phyloP scores from a whole-genome alignment of 2,329 filamentous ascomycete species.

The Pseudogymnoascus sp. region DNA sequence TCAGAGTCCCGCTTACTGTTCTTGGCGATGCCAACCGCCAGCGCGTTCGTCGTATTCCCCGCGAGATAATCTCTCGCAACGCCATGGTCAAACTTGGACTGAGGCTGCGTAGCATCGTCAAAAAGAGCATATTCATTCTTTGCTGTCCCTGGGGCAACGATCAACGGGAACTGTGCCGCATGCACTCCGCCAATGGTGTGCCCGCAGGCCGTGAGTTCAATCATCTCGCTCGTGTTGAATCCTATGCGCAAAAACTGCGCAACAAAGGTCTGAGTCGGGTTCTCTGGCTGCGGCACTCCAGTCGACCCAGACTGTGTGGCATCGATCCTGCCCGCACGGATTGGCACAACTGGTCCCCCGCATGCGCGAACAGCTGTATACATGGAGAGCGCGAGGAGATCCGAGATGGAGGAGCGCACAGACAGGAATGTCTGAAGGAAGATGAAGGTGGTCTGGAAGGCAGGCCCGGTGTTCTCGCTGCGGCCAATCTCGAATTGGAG shows the following conservation, averaged over 20 bases:
- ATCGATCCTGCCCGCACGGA: slow-evolving; percentile 46
- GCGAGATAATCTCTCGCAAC: slow-evolving; percentile 49
- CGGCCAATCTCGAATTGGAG: slow-evolving; percentile 49
- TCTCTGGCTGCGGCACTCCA: slow-evolving; percentile 50
- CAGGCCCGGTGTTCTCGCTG: slow-evolving; percentile 48
- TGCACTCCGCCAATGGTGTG: slow-evolving; percentile 55
- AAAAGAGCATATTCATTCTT: slow-evolving; percentile 34
- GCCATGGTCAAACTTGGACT: slow-evolving; percentile 42
- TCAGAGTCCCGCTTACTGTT: slow-evolving; percentile 42
- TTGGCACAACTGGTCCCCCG: slow-evolving; percentile 45
- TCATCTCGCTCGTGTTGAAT: slow-evolving; percentile 48
- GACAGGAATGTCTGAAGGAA: slow-evolving; percentile 47
- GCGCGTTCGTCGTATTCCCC: slow-evolving; percentile 44
- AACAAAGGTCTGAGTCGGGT: slow-evolving; percentile 41
- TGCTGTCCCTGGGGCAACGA: slow-evolving; percentile 38
- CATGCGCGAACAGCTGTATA: slow-evolving; percentile 51
- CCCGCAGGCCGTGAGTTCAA: slow-evolving; percentile 51
- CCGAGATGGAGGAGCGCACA: slow-evolving; percentile 42
- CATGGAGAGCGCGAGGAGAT: slow-evolving; percentile 49
- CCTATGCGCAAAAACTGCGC: slow-evolving; percentile 51
- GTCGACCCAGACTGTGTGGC: slow-evolving; percentile 37
- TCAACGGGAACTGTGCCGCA: slow-evolving; percentile 41
- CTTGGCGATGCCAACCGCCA: slow-evolving; percentile 44
- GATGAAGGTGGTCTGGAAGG: slow-evolving; percentile 43
- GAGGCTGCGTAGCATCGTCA: slow-evolving; percentile 39